phyloP scores from a whole-genome alignment of 257 asterid genomes.

The Solanum neorickii region DNA sequence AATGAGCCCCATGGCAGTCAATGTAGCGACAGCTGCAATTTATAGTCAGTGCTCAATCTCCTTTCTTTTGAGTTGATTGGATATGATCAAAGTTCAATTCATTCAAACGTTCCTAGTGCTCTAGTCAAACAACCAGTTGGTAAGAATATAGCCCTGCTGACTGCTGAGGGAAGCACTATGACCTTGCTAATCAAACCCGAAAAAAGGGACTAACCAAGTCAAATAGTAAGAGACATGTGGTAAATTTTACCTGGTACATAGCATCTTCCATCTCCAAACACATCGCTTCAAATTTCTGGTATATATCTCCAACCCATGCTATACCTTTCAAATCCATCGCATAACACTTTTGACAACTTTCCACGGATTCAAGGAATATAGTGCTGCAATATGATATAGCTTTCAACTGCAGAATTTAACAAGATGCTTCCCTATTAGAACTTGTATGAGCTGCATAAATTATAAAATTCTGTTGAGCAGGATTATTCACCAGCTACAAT shows the following conservation, averaged over 20 bases:
- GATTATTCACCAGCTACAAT: background rate
- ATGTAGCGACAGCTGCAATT: background rate
- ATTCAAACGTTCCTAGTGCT: background rate
- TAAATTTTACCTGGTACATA: constrained; percentile 46
- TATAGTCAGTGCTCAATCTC: background rate
- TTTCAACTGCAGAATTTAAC: background rate
- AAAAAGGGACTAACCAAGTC: background rate
- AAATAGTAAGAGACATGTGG: background rate
- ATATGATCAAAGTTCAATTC: background rate
- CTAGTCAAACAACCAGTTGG: background rate
- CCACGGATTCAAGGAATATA: background rate
- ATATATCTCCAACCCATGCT: constrained; percentile 66
- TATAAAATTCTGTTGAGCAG: background rate
- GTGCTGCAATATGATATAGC: background rate
- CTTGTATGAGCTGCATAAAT: background rate
- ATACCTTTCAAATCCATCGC: constrained; percentile 59
- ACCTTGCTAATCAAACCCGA: background rate
- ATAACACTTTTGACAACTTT: background rate
- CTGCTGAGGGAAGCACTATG: background rate
- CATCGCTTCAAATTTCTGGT: constrained; percentile 65
- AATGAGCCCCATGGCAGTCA: background rate
- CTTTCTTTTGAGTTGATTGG: background rate
- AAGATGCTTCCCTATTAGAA: background rate
- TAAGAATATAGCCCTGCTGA: background rate
- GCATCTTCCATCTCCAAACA: constrained; percentile 76